Percentiles rank a stretch among this genome's conserved stretches.
Conservation (phyloP, 176 grass and related monocot genomes). For the Avena atlantica region DNA sequence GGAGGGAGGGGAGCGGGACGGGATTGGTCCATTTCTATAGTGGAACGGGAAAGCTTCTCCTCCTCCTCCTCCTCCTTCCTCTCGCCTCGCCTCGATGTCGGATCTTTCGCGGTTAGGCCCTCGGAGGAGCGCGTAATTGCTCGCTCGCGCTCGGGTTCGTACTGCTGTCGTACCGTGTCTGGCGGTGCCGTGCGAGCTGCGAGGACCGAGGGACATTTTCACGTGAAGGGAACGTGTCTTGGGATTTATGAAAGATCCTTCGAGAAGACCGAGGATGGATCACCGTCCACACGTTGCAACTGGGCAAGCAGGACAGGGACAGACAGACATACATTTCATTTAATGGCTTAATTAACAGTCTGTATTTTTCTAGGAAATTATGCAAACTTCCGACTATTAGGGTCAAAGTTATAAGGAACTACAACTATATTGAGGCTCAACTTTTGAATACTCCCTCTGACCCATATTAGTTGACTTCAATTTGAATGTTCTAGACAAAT, state of each 20-base stretch:
- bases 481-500: no score
- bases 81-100: not conserved
- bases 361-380: no score
- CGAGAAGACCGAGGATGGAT: conserved; percentile 41
- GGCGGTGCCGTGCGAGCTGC: conserved; percentile 36
- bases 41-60: not conserved
- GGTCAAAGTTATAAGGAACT: no score
- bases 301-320: not conserved
- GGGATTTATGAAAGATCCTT: conserved; percentile 20
- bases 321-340: not conserved
- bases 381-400: no score
- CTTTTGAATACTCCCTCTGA: no score
- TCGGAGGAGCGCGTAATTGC: not conserved
- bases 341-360: no score
- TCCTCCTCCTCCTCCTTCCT: not conserved
- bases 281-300: not conserved
- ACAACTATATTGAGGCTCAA: no score
- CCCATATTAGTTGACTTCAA: no score
- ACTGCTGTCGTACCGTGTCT: not conserved
- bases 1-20: not conserved
- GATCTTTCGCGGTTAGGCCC: conserved; percentile 26
- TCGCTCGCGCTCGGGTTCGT: not conserved
- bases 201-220: not conserved
- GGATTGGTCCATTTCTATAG: conserved; percentile 48
- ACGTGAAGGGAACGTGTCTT: conserved; percentile 33